phyloP scores from a whole-genome alignment of 2,329 filamentous ascomycete species.

The Ambrosiella beaveri region DNA sequence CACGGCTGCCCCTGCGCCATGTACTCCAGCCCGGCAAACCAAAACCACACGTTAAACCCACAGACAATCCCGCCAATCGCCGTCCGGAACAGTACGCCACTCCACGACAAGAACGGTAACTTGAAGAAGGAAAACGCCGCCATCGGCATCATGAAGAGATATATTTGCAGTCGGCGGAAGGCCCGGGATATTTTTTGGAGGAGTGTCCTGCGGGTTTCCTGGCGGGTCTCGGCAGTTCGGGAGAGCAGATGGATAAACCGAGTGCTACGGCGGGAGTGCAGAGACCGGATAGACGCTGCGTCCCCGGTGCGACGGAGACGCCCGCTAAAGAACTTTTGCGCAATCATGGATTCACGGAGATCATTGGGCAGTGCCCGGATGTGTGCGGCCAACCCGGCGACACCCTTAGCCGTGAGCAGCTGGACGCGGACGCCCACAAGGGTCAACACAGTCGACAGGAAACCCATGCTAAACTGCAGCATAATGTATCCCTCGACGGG shows the following conservation, averaged over 20 bases:
- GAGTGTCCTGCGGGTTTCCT: not conserved
- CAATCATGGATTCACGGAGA: not conserved
- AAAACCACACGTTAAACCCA: slow-evolving; percentile 11
- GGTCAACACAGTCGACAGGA: slow-evolving; percentile 3
- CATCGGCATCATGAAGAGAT: slow-evolving; percentile 8
- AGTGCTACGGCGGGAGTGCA: not conserved
- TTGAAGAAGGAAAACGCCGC: slow-evolving; percentile 10
- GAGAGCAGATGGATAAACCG: not conserved
- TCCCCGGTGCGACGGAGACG: not conserved
- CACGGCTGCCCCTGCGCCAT: slow-evolving; percentile 6
- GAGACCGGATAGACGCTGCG: not conserved
- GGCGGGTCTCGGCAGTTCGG: not conserved
- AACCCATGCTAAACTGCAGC: slow-evolving; percentile 9
- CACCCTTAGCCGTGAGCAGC: not conserved
- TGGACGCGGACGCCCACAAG: slow-evolving; percentile 6
- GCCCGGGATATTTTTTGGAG: not conserved
- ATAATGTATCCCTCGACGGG: slow-evolving; percentile 11
- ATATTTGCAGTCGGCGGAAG: slow-evolving; percentile 1
- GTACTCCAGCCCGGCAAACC: slow-evolving; percentile 6
- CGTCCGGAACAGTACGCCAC: slow-evolving; percentile 8
- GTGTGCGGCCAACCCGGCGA: not conserved
- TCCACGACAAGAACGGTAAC: slow-evolving; percentile 5
- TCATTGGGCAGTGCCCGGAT: not conserved
- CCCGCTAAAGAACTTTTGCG: slow-evolving; percentile 1
- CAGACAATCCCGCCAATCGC: slow-evolving; percentile 6